phyloP scores from a whole-genome alignment of 2,329 filamentous ascomycete genomes.

The Clonostachys chloroleuca region DNA sequence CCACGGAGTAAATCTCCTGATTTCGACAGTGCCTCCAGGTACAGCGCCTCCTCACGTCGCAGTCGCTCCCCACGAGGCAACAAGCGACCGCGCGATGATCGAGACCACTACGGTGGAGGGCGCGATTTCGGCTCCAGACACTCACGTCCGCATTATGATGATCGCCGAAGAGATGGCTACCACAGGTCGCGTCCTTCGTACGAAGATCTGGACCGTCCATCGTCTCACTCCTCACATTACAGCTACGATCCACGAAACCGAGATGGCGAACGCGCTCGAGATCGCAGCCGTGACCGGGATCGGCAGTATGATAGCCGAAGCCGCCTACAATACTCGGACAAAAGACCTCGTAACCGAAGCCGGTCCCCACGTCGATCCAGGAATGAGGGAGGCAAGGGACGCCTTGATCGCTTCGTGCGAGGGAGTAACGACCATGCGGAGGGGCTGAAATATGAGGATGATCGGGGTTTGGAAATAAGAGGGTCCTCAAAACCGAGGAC shows the following conservation, averaged over 20 bases:
- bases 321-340: slow-evolving; percentile 43
- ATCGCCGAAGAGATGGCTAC: slow-evolving; percentile 40
- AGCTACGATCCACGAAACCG: slow-evolving; percentile 48
- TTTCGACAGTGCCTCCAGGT: slow-evolving; percentile 36
- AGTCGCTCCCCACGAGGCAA: slow-evolving; percentile 60
- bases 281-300: slow-evolving; percentile 6
- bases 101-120: slow-evolving; percentile 51
- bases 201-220: slow-evolving; percentile 52
- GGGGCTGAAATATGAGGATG: slow-evolving; percentile 36
- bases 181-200: slow-evolving; percentile 44
- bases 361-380: slow-evolving; percentile 38
- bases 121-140: slow-evolving; percentile 48
- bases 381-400: slow-evolving; percentile 24
- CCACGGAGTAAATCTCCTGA: slow-evolving; percentile 60
- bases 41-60: slow-evolving; percentile 35
- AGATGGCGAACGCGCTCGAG: slow-evolving; percentile 26
- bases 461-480: slow-evolving; percentile 36
- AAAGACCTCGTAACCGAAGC: slow-evolving; percentile 51
- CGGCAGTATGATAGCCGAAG: slow-evolving; percentile 12
- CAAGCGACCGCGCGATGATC: slow-evolving; percentile 64
- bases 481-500: slow-evolving; percentile 55
- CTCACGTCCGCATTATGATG: slow-evolving; percentile 60
- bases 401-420: slow-evolving; percentile 23
- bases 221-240: slow-evolving; percentile 31
- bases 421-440: slow-evolving; percentile 17